Evolutionary conservation across 768 basidiomycete species (phyloP), one percentile per base, ranked within the genome.

Genomic region (Boletus fagicola): DNA sequence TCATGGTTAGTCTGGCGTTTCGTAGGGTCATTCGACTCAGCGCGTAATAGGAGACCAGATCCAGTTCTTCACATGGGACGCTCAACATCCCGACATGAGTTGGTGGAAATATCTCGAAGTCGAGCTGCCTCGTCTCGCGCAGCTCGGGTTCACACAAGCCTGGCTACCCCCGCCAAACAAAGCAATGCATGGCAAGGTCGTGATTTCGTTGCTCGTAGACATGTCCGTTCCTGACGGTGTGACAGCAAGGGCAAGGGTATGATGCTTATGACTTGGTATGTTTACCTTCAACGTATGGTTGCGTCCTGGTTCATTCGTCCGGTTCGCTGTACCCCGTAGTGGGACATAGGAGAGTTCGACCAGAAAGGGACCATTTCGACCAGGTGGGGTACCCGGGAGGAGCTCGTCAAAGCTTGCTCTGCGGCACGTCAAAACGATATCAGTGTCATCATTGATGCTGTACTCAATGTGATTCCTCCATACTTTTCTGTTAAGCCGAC

Each of bases 141-240:
- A 80, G 45, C 75, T 90, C 59, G 92, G 91, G 15, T 78, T 92
- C 63, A 92, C 91, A 0, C 89, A 91, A 68, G 78, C 85, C 4
- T 94, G 91, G 91, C 73, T 93, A 33, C 91, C 91, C 35, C 92
- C 91, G 7, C 87, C 89, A 18, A 88, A 88, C 68, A 93, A 92
- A 69, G 91, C 87, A 16, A 86, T 83, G 71, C 72, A 31, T 20
- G 67, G 76, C 53, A 79, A 77, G 65, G 89, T 87, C 28, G 4
- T 5, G 11, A 18, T 45, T 38, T 30, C 40, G 40, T 31, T 54
- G 26, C 12, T 44, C 26, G n/a, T 31, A 7, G 22, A 62, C 22
- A 42, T 62, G 33, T 11, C 18, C 28, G 24, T 54, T 52, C 31
- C 63, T 68, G 53, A 56, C 40, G 1, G 39, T 42, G 20, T 45